These are phyloP conservation scores for Tuber melanosporum DNA, from an alignment of 495 filamentous ascomycete species.

Conservation along the genomic window DNA sequence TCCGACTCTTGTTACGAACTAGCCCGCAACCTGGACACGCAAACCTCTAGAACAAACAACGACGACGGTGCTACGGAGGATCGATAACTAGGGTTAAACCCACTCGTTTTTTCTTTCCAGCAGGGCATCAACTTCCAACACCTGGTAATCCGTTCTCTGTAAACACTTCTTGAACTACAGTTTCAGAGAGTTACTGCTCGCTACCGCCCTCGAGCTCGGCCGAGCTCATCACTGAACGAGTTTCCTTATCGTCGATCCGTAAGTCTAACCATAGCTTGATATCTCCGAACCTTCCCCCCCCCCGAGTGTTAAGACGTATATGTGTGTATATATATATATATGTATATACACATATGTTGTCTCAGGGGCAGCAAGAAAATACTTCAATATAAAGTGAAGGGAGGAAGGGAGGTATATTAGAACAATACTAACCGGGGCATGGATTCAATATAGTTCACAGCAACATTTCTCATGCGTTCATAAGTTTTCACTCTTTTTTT, in stretches of 20 bases:
- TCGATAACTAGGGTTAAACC: slow-evolving; percentile 32
- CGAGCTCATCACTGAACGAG: slow-evolving; percentile 37
- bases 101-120: slow-evolving; percentile 31
- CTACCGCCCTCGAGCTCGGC: slow-evolving; percentile 26
- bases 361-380: not conserved
- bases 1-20: slow-evolving; percentile 21
- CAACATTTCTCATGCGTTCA: slow-evolving; percentile 40
- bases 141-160: slow-evolving; percentile 36
- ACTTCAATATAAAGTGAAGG: not conserved
- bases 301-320: not conserved
- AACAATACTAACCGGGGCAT: not conserved
- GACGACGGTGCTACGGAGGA: slow-evolving; percentile 22
- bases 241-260: slow-evolving; percentile 40
- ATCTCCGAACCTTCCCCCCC: not conserved
- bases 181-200: not conserved
- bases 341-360: not conserved
- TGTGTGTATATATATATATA: no score
- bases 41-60: slow-evolving; percentile 19
- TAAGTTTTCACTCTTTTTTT: slow-evolving; percentile 38
- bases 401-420: not conserved
- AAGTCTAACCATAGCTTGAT: slow-evolving; percentile 21
- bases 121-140: slow-evolving; percentile 31
- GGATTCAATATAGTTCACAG: slow-evolving; percentile 29
- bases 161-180: slow-evolving; percentile 18
- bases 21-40: slow-evolving; percentile 16